Base-by-base conservation (phyloP, 2,329 filamentous ascomycete species). In the Ceratocystis eucalypticola region DNA sequence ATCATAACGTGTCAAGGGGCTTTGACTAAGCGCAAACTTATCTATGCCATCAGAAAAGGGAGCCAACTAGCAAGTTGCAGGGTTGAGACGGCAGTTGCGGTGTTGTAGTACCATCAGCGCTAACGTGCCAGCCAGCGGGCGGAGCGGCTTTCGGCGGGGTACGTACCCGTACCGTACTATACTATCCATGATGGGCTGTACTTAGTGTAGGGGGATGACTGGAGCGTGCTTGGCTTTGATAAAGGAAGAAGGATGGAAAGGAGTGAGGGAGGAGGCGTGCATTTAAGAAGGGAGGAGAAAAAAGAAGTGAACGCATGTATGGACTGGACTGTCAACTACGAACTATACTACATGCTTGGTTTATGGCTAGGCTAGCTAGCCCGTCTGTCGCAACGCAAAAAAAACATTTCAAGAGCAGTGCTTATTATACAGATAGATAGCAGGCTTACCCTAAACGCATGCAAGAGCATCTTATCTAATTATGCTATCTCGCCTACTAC, bases 91-190 rank as follows among this genome's bases (percentile, higher is more conserved):
- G 20, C 48, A 53, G 22, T 53, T 53, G 22, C 46, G 17, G 8
- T 4, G 20, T 28, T 7, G 22, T 44, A 46, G n/a, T 30, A 25
- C n/a, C 61, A 53, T 28, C 37, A 41, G 37, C 37, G 12, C 37
- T 41, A 25, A 53, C 20, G 2, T 45, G 28, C 41, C 28, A 63
- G 41, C 37, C 61, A 45, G 61, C 22, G 41, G 41, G 44, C 44
- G 61, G 22, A 63, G 44, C 61, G 61, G 61, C 10, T 63, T 45
- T 50, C 45, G 61, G 45, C 61, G 41, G 41, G 41, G 41, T 48
- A 50, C 17, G 46, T 45, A 17, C 10, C 37, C 37, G 37, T 41
- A 12, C 10, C 37, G 37, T 41, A 41, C 37, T 41, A 4, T 3
- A 41, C 37, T 41, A 41, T 41, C 37, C 37, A 41, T 12, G 37